These are phyloP conservation scores for Euryodendron excelsum DNA, from an alignment of 148 eudicot species.

Conservation along the genomic window DNA sequence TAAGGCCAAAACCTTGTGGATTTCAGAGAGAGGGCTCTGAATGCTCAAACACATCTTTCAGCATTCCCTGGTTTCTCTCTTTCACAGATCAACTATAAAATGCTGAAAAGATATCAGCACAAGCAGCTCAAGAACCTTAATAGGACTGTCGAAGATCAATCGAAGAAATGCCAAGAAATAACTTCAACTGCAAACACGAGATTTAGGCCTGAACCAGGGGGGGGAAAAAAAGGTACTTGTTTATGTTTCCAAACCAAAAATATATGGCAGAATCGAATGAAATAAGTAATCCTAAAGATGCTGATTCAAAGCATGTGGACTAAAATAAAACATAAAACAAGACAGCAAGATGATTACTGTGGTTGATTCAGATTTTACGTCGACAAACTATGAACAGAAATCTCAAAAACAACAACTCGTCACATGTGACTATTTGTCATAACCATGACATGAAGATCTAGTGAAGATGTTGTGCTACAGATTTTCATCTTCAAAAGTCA, in stretches of 20 bases:
- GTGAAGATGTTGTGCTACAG: neutral
- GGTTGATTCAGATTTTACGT: neutral
- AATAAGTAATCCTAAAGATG: neutral
- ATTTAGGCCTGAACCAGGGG: neutral
- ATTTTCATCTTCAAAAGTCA: neutral
- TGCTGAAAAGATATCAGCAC: slow-evolving; percentile 1
- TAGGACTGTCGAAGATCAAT: neutral
- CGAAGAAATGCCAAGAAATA: neutral
- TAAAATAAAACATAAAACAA: neutral
- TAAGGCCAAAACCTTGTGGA: slow-evolving; percentile 12
- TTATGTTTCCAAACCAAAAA: neutral
- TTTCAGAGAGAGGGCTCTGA: slow-evolving; percentile 20
- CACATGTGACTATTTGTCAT: neutral
- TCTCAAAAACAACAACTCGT: neutral
- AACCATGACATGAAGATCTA: neutral
- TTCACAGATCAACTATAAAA: slow-evolving; percentile 11
- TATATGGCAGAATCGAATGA: neutral
- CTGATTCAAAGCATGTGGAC: neutral
- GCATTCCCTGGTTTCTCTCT: slow-evolving; percentile 43
- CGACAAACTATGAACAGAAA: neutral
- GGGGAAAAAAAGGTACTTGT: neutral
- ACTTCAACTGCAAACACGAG: neutral
- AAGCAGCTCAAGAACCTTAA: neutral
- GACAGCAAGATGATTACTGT: neutral
- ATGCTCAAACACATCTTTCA: slow-evolving; percentile 38